Conservation (phyloP, 306 rosid species). For the Malus asiatica region DNA sequence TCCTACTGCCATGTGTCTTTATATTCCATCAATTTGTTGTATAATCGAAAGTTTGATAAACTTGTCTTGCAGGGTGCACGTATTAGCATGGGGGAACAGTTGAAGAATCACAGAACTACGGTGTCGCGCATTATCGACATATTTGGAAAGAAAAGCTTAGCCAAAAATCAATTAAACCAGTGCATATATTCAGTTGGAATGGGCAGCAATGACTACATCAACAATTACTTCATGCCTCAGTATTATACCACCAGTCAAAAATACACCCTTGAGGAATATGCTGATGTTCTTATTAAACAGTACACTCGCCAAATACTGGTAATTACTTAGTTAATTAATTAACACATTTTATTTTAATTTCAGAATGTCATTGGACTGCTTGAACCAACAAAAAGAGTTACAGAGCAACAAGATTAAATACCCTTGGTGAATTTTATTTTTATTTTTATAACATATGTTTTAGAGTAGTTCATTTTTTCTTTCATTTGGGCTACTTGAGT, state of each 20-base stretch:
- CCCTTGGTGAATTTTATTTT: too few relatives aligned
- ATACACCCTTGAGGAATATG: not conserved
- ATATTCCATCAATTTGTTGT: too few relatives aligned
- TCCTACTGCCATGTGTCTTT: too few relatives aligned
- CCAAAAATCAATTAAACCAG: constrained; percentile 12
- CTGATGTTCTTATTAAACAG: constrained; percentile 6
- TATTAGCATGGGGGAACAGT: constrained; percentile 28
- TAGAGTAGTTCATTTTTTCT: too few relatives aligned
- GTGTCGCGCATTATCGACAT: constrained; percentile 12
- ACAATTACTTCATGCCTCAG: constrained; percentile 20
- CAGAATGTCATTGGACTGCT: too few relatives aligned
- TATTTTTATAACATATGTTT: too few relatives aligned
- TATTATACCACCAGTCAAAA: not conserved
- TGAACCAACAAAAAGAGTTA: too few relatives aligned
- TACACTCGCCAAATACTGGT: not conserved
- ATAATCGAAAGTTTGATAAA: not conserved
- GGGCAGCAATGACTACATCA: constrained; percentile 22
- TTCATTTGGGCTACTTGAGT: too few relatives aligned
- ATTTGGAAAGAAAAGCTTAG: constrained; percentile 8
- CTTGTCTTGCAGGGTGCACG: constrained; percentile 30
- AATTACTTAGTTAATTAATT: not conserved
- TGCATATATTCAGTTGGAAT: constrained; percentile 42
- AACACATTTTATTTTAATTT: not conserved
- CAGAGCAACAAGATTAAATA: too few relatives aligned
- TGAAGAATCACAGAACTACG: constrained; percentile 27